Conservation (phyloP, 805 yeast species). For the Nakazawaea ishiwadae region DNA sequence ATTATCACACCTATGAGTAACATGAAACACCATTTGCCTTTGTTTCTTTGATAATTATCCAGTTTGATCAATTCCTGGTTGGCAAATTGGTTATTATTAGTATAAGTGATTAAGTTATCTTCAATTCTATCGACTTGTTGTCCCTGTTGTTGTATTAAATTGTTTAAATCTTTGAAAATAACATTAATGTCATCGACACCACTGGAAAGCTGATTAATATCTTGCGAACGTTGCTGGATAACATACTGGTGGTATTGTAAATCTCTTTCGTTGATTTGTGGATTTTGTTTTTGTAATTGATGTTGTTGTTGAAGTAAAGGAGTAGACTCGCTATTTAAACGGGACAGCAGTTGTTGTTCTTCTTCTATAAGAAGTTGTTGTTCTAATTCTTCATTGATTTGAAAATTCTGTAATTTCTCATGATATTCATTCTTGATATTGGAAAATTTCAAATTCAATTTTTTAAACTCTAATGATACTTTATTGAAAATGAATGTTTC, state of each 20-base stretch:
- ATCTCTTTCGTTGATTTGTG: conserved; percentile 40
- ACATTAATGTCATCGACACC: conserved; percentile 84
- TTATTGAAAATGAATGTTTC: conserved; percentile 42
- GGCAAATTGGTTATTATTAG: conserved; percentile 65
- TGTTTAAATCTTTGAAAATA: conserved; percentile 77
- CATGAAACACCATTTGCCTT: conserved; percentile 72
- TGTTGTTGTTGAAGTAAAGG: conserved; percentile 29
- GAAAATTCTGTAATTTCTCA: conserved; percentile 40
- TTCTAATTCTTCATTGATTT: conserved; percentile 24
- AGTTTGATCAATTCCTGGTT: conserved; percentile 68
- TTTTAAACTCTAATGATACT: conserved; percentile 50
- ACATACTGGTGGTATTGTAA: conserved; percentile 59
- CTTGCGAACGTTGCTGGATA: conserved; percentile 69
- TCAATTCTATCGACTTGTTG: conserved; percentile 80
- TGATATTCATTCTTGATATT: conserved; percentile 39
- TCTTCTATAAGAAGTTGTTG: conserved; percentile 11
- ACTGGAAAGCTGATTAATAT: conserved; percentile 64
- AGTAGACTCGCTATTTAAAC: no score
- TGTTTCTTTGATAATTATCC: conserved; percentile 63
- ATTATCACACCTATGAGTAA: conserved; percentile 54
- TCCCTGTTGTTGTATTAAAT: conserved; percentile 80
- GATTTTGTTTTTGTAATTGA: conserved; percentile 28
- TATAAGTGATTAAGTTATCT: conserved; percentile 63
- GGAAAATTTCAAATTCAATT: conserved; percentile 42
- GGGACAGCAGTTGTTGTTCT: conserved; percentile 17